Evolutionary conservation across 2,329 filamentous ascomycete species (phyloP).

Genomic region (Colletotrichum liriopes): DNA sequence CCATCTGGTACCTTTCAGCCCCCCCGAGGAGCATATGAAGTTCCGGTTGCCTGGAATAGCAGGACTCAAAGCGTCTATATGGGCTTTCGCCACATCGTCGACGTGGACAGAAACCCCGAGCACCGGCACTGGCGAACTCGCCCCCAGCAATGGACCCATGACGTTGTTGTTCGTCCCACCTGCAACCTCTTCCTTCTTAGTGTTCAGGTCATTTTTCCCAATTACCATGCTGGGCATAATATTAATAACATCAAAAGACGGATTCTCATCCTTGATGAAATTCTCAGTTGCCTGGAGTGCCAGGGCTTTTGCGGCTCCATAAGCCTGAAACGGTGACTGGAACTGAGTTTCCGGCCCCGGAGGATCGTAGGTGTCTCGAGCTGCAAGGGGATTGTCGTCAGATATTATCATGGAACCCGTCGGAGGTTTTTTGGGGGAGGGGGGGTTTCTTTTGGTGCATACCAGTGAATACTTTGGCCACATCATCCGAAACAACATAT

Average conservation of each 20-base stretch:
- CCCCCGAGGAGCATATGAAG: slow-evolving; percentile 45
- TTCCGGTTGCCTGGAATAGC: slow-evolving; percentile 50
- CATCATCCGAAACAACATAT: neutral
- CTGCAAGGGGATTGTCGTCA: neutral
- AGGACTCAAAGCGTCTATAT: slow-evolving; percentile 54
- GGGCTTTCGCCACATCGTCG: slow-evolving; percentile 55
- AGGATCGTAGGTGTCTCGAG: neutral
- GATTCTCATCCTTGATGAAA: slow-evolving; percentile 51
- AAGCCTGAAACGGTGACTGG: slow-evolving; percentile 48
- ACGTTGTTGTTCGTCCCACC: slow-evolving; percentile 50
- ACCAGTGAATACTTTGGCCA: neutral
- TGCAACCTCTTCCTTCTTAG: slow-evolving; percentile 47
- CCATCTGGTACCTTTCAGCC: neutral
- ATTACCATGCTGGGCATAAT: slow-evolving; percentile 55
- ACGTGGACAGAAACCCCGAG: slow-evolving; percentile 53
- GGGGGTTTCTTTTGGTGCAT: neutral
- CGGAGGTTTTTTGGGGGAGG: too few relatives aligned
- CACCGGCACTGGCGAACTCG: slow-evolving; percentile 42
- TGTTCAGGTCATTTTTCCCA: slow-evolving; percentile 53
- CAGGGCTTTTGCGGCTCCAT: slow-evolving; percentile 53
- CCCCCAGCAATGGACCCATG: slow-evolving; percentile 47
- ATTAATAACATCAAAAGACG: slow-evolving; percentile 53
- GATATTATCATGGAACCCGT: neutral
- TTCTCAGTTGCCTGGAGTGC: slow-evolving; percentile 52
- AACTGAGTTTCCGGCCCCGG: neutral